Evolutionary conservation across 164 flowering plant species (phyloP), one percentile per base, ranked within the genome.

Genomic region (Malania oleifera): DNA sequence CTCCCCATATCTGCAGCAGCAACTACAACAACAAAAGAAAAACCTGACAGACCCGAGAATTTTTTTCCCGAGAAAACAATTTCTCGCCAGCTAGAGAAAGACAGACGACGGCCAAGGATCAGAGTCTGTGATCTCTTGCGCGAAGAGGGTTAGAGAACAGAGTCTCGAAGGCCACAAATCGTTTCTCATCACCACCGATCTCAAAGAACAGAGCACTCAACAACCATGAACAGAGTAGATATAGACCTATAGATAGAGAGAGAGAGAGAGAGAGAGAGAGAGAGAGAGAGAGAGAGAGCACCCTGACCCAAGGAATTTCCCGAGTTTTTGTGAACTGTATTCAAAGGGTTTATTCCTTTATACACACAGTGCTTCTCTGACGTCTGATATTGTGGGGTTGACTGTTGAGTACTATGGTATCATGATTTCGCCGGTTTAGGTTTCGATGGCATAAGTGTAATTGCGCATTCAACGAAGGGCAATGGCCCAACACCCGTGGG

Each of bases 1-100:
- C 72, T 59, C 14, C 78, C 76, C 78, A 72, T 77, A 11, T 57
- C 38, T 57, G 17, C 27, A 28, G 29, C 6, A 47, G 13, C 1
- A 24, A 22, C n/a, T 22, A 24, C 11, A 13, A 26, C 11, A 41
- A 29, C 13, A 39, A 47, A 17, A 50, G 3, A 7, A 65, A 51
- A 19, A 45, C 29, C 45, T 39, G 53, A 38, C 14, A 31, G 20
- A 35, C 38, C 46, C 52, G 11, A n/a, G 31, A 37, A 23, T n/a
- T 15, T 15, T 0, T 45, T 55, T 40, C 52, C 34, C 28, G 48
- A 52, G 55, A 52, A 62, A 53, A 43, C n/a, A n/a, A n/a, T 22
- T 45, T 61, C 22, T 31, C 35, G 61, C 10, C n/a, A n/a, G n/a
- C n/a, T 31, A 44, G 65, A 59, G 64, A 57, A 26, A 49, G 2